These are phyloP conservation scores for Neoascochyta sp. DNA, from an alignment of 2,329 filamentous ascomycete species.

Conservation along the genomic window DNA sequence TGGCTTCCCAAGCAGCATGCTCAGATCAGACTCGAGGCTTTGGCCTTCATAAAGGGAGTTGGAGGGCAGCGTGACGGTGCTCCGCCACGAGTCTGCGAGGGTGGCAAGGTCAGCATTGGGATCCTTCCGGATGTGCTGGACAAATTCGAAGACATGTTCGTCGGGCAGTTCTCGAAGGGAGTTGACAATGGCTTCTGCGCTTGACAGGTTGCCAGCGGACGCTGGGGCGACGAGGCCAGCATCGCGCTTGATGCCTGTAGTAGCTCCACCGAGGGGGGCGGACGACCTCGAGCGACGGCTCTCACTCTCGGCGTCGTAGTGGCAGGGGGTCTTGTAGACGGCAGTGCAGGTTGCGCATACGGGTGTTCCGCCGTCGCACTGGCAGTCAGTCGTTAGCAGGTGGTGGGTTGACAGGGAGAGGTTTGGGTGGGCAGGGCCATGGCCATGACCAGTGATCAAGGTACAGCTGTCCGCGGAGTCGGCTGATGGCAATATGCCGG, in stretches of 20 bases:
- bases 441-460: no score
- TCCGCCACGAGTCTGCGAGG: constrained; percentile 41
- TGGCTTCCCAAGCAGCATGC: constrained; percentile 38
- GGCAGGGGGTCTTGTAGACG: constrained; percentile 50
- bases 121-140: constrained; percentile 44
- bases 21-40: constrained; percentile 36
- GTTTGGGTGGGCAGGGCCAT: no score
- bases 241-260: constrained; percentile 30
- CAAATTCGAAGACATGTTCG: constrained; percentile 41
- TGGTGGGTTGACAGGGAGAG: no score
- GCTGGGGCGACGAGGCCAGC: constrained; percentile 14
- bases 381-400: constrained; percentile 14
- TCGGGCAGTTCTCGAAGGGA: constrained; percentile 46
- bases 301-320: constrained; percentile 50
- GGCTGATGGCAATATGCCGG: no score
- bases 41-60: constrained; percentile 18
- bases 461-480: constrained; percentile 24
- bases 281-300: constrained; percentile 42
- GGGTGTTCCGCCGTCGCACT: constrained; percentile 51
- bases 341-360: constrained; percentile 50
- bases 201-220: constrained; percentile 10
- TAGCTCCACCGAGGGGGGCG: constrained; percentile 20
- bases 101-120: constrained; percentile 39
- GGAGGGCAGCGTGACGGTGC: constrained; percentile 36
- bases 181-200: constrained; percentile 41